These are phyloP conservation scores for Podaxis sp. DNA, from an alignment of 768 basidiomycete genomes.

Conservation along the genomic window DNA sequence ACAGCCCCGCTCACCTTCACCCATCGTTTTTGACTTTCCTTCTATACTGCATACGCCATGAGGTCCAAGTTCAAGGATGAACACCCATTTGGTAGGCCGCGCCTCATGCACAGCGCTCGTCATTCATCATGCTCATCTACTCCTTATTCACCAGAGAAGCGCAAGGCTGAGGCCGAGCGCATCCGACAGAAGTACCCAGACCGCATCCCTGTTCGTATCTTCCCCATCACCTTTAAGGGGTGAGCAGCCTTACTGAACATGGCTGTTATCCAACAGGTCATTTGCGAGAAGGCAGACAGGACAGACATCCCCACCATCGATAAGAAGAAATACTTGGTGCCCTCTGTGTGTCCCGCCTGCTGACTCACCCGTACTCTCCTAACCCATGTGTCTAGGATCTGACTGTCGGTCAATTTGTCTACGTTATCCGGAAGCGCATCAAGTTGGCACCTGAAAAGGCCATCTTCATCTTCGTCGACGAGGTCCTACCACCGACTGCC, in stretches of 20 bases:
- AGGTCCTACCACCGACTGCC: conserved; percentile 96
- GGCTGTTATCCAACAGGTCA: conserved; percentile 61
- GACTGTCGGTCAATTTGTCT: conserved; percentile 98
- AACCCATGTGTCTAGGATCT: conserved; percentile 62
- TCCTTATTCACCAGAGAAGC: conserved; percentile 71
- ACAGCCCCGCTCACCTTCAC: conserved; percentile 9
- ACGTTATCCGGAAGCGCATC: conserved; percentile 99
- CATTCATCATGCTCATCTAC: conserved; percentile 34
- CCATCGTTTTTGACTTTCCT: conserved; percentile 2
- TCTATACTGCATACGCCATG: conserved; percentile 44
- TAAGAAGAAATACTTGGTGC: conserved; percentile 99
- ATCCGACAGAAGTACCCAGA: conserved; percentile 99
- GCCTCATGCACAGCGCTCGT: conserved; percentile 13
- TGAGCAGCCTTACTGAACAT: not conserved
- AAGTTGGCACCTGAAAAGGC: conserved; percentile 99
- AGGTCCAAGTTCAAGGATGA: conserved; percentile 99
- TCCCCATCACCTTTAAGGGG: not conserved
- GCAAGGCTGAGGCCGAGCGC: conserved; percentile 98
- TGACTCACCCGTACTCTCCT: not conserved
- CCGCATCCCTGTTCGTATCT: conserved; percentile 84
- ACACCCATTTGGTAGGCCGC: conserved; percentile 88
- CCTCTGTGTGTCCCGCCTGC: conserved; percentile 63
- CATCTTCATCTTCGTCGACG: conserved; percentile 99
- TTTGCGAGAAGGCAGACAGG: conserved; percentile 98
- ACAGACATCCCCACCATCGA: conserved; percentile 99